Percentiles rank a stretch among this genome's conserved stretches.
Conservation (phyloP, 768 basidiomycete species). For the Xerocomellus amylosporus region DNA sequence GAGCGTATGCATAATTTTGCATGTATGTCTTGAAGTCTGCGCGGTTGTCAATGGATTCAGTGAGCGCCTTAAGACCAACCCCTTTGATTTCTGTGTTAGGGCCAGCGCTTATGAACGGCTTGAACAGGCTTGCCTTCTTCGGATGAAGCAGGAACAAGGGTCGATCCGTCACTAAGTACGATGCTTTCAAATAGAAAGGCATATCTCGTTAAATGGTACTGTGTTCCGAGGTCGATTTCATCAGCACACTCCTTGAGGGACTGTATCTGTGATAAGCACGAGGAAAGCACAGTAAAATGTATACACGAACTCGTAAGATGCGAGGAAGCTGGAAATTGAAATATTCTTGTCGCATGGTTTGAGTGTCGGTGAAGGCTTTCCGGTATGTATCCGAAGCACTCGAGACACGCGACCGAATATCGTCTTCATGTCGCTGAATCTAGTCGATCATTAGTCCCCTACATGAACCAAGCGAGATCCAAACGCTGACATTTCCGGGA, state of each 20-base stretch:
- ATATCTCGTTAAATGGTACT: slow-evolving; percentile 94
- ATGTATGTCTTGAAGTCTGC: slow-evolving; percentile 95
- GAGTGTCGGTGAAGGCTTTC: slow-evolving; percentile 87
- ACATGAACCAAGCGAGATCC: slow-evolving; percentile 3
- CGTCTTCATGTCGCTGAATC: slow-evolving; percentile 93
- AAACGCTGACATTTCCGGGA: slow-evolving; percentile 66
- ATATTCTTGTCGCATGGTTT: slow-evolving; percentile 91
- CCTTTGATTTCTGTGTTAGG: slow-evolving; percentile 32
- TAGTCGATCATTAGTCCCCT: slow-evolving; percentile 29
- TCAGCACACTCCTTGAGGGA: slow-evolving; percentile 92
- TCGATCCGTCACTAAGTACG: slow-evolving; percentile 83
- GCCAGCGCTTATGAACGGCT: background rate
- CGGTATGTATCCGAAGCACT: slow-evolving; percentile 83
- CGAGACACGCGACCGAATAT: slow-evolving; percentile 83
- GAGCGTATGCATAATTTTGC: slow-evolving; percentile 95
- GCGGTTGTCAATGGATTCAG: slow-evolving; percentile 91
- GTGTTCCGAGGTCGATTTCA: slow-evolving; percentile 96
- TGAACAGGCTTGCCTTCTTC: slow-evolving; percentile 58
- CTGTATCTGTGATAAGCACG: slow-evolving; percentile 37
- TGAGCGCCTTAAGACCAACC: slow-evolving; percentile 78
- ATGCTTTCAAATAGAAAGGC: slow-evolving; percentile 92
- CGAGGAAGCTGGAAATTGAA: slow-evolving; percentile 97
- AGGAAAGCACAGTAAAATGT: background rate
- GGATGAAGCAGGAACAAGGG: slow-evolving; percentile 65
- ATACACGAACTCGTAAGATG: slow-evolving; percentile 75